Conservation (phyloP, 1,284 basidiomycete species). For the Irpex sp. region DNA sequence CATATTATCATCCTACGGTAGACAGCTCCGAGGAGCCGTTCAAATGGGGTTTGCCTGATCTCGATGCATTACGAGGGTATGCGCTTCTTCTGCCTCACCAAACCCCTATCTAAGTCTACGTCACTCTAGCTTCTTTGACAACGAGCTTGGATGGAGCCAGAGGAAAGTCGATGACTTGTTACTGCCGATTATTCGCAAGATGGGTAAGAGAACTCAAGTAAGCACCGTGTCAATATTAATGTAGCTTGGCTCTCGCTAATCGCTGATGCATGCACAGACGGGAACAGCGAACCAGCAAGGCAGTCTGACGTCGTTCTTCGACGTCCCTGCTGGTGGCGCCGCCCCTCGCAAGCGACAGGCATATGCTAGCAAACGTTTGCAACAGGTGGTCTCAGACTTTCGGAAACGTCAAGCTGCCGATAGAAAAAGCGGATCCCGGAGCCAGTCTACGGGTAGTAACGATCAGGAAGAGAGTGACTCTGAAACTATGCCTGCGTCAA, state of each 20-base stretch:
- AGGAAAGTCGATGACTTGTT: slow-evolving; percentile 90
- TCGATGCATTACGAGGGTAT: slow-evolving; percentile 84
- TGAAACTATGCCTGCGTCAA: slow-evolving; percentile 8
- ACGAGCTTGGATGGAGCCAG: slow-evolving; percentile 86
- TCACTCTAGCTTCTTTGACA: slow-evolving; percentile 68
- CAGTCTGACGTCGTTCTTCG: slow-evolving; percentile 61
- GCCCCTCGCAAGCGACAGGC: slow-evolving; percentile 78
- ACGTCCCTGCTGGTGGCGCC: slow-evolving; percentile 59
- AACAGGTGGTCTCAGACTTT: slow-evolving; percentile 86
- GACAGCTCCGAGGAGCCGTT: slow-evolving; percentile 93
- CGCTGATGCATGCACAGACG: slow-evolving; percentile 2
- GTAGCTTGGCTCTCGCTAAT: background rate
- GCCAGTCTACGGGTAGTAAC: background rate
- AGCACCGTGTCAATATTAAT: slow-evolving; percentile 10
- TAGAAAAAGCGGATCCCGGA: slow-evolving; percentile 14
- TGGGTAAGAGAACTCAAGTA: slow-evolving; percentile 77
- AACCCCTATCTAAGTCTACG: background rate
- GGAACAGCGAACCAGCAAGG: slow-evolving; percentile 47
- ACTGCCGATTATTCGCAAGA: slow-evolving; percentile 90
- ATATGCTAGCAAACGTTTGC: slow-evolving; percentile 84
- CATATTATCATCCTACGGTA: slow-evolving; percentile 89
- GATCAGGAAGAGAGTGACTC: slow-evolving; percentile 13
- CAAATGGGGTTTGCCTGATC: slow-evolving; percentile 95
- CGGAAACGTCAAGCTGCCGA: slow-evolving; percentile 45
- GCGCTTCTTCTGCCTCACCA: slow-evolving; percentile 23